These are phyloP conservation scores for Cairneyella variabilis DNA, from an alignment of 495 filamentous ascomycete genomes.

Conservation along the genomic window DNA sequence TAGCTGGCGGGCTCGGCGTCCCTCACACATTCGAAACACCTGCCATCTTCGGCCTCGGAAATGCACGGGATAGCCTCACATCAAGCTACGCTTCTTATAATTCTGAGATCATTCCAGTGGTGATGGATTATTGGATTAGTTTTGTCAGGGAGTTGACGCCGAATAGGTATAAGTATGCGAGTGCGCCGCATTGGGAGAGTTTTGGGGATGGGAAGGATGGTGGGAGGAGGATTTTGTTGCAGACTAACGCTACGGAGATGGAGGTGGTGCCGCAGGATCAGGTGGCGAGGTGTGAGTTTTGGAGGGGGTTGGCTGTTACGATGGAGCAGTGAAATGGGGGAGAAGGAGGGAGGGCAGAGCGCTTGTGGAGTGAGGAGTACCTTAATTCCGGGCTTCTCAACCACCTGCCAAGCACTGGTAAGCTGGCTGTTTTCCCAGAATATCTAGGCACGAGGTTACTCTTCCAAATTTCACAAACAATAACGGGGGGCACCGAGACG, in stretches of 20 bases:
- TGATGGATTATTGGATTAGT: conserved; percentile 66
- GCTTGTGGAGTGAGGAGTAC: too few species aligned
- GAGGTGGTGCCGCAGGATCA: conserved; percentile 11
- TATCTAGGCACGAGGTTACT: too few species aligned
- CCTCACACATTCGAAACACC: conserved; percentile 32
- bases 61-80: conserved; percentile 57
- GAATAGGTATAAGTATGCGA: conserved; percentile 43
- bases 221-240: conserved; percentile 45
- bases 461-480: too few species aligned
- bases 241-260: conserved; percentile 44
- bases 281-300: conserved; percentile 11
- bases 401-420: too few species aligned
- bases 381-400: too few species aligned
- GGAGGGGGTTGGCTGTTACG: conserved; percentile 7
- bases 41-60: conserved; percentile 17
- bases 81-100: conserved; percentile 40
- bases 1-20: conserved; percentile 50
- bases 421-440: too few species aligned
- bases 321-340: conserved; percentile 15
- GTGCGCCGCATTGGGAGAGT: conserved; percentile 42
- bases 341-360: too few species aligned
- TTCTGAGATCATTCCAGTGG: conserved; percentile 34
- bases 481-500: too few species aligned
- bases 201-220: conserved; percentile 25
- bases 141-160: conserved; percentile 60